These are phyloP conservation scores for Ceratobasidium sp. DNA, from an alignment of 1,284 basidiomycete genomes.

Conservation along the genomic window DNA sequence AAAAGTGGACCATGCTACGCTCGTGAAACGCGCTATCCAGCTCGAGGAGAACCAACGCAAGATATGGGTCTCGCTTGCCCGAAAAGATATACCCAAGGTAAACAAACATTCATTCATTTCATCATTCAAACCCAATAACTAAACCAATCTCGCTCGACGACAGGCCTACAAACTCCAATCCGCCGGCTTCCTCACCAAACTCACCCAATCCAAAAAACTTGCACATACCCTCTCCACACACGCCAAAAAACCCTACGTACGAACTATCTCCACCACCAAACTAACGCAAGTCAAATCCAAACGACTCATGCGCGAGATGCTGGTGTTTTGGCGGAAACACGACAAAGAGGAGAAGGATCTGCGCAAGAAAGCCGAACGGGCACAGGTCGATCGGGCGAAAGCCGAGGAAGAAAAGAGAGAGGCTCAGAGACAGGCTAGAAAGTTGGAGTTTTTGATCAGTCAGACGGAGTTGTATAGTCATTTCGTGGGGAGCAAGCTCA, in stretches of 20 bases:
- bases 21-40: constrained; percentile 75
- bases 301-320: constrained; percentile 93
- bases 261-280: constrained; percentile 87
- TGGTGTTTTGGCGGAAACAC: constrained; percentile 98
- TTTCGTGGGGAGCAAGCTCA: constrained; percentile 95
- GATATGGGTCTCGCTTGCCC: constrained; percentile 88
- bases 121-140: neutral
- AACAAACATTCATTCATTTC: constrained; percentile 10
- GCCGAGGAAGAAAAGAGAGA: constrained; percentile 98
- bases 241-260: constrained; percentile 84
- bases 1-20: constrained; percentile 38
- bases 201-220: constrained; percentile 77
- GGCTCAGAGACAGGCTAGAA: constrained; percentile 93
- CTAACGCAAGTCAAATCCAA: constrained; percentile 91
- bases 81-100: constrained; percentile 86
- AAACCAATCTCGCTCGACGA: neutral
- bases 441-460: constrained; percentile 98
- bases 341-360: constrained; percentile 96
- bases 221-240: constrained; percentile 83
- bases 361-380: constrained; percentile 94
- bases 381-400: constrained; percentile 90
- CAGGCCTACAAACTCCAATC: constrained; percentile 87
- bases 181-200: constrained; percentile 69
- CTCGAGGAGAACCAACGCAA: constrained; percentile 88
- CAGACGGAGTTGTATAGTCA: constrained; percentile 99